Conservation (phyloP, 495 filamentous ascomycete species). For the Penicillium lagena region DNA sequence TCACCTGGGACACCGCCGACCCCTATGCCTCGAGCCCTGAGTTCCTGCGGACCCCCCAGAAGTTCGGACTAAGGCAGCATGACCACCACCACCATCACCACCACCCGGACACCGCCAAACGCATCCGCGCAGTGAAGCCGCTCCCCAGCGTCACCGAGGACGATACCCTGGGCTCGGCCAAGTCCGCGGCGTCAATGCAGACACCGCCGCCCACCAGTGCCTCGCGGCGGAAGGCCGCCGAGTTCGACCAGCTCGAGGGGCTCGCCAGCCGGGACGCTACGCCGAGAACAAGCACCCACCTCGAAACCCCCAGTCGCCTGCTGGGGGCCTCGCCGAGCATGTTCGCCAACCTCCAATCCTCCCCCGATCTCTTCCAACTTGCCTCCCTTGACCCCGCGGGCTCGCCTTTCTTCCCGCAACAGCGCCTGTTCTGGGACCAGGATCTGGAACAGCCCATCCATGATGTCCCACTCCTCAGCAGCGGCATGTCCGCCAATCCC, state of each 20-base stretch:
- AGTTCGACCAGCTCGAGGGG: conserved; percentile 19
- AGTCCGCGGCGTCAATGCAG: conserved; percentile 55
- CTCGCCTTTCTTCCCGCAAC: conserved; percentile 58
- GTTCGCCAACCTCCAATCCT: conserved; percentile 51
- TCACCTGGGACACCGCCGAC: conserved; percentile 49
- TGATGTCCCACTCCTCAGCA: conserved; percentile 14
- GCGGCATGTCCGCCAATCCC: conserved; percentile 4
- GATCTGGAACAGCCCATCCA: conserved; percentile 27
- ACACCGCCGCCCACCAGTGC: conserved; percentile 61
- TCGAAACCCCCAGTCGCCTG: conserved; percentile 39
- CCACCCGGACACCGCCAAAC: conserved; percentile 34
- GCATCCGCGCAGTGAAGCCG: conserved; percentile 33
- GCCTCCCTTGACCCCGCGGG: conserved; percentile 63
- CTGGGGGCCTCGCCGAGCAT: conserved; percentile 37
- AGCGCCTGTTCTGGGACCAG: conserved; percentile 72
- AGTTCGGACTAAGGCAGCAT: conserved; percentile 20
- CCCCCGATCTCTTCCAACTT: conserved; percentile 64
- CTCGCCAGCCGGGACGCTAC: conserved; percentile 17
- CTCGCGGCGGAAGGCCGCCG: conserved; percentile 38
- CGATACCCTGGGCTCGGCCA: conserved; percentile 33
- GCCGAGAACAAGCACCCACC: conserved; percentile 21
- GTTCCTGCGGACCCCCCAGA: conserved; percentile 45
- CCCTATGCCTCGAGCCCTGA: conserved; percentile 49
- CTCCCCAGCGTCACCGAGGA: conserved; percentile 27
- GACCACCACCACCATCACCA: no score